These are phyloP conservation scores for Aphanomyces euteiches DNA, from an alignment of 352 stramenopile genomes.

Conservation along the genomic window DNA sequence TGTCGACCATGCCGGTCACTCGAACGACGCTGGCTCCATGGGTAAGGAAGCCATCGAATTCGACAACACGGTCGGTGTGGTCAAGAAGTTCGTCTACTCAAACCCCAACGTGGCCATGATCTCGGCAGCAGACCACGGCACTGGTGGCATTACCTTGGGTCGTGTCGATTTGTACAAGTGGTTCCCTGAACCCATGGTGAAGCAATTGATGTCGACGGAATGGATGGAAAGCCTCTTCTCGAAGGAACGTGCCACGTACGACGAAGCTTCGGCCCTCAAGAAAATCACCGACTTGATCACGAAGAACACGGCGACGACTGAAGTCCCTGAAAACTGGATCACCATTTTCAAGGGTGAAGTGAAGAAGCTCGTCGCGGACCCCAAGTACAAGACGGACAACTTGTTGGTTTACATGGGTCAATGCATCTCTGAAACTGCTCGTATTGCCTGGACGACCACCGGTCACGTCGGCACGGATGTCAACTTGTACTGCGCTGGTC, in stretches of 20 bases:
- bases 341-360: slow-evolving; percentile 40
- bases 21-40: slow-evolving; percentile 65
- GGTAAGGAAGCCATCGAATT: slow-evolving; percentile 65
- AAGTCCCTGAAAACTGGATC: slow-evolving; percentile 35
- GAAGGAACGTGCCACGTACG: slow-evolving; percentile 36
- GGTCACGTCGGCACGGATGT: slow-evolving; percentile 68
- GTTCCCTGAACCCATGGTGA: slow-evolving; percentile 45
- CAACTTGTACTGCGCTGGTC: slow-evolving; percentile 69
- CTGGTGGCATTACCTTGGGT: slow-evolving; percentile 57
- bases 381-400: slow-evolving; percentile 40
- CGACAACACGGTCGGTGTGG: slow-evolving; percentile 60
- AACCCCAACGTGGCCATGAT: slow-evolving; percentile 53
- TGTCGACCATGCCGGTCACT: slow-evolving; percentile 62
- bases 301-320: slow-evolving; percentile 55
- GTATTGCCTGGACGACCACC: slow-evolving; percentile 57
- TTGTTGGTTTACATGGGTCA: slow-evolving; percentile 56
- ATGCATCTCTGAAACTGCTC: slow-evolving; percentile 45
- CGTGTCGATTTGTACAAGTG: slow-evolving; percentile 47
- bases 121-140: slow-evolving; percentile 61
- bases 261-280: slow-evolving; percentile 41
- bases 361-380: slow-evolving; percentile 41
- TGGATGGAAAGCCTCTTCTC: slow-evolving; percentile 44
- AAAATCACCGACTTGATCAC: slow-evolving; percentile 44
- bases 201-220: slow-evolving; percentile 61
- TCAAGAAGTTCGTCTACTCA: slow-evolving; percentile 51